These are phyloP conservation scores for Rhazya stricta DNA, from an alignment of 257 asterid species.

Conservation along the genomic window DNA sequence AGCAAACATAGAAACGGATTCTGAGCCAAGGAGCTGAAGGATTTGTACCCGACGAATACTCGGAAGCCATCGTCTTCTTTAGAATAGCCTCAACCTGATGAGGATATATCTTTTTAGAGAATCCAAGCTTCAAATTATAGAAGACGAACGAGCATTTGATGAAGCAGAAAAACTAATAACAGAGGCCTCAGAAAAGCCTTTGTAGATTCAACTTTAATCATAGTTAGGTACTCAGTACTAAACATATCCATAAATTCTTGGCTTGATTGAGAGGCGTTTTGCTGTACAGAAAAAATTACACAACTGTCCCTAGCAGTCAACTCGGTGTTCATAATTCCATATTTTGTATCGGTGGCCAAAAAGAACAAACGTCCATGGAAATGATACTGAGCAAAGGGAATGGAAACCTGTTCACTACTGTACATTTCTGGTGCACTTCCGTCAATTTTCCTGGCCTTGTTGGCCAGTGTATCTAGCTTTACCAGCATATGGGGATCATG, in stretches of 20 bases:
- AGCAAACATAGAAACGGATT: constrained; percentile 85
- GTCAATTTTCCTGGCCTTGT: background rate
- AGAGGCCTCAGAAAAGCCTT: background rate
- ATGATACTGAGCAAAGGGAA: background rate
- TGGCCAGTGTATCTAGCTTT: background rate
- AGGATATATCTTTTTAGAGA: constrained; percentile 38
- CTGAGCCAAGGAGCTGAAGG: constrained; percentile 65
- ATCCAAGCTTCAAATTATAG: constrained; percentile 31
- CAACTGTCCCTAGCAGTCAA: too few species aligned
- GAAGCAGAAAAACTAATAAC: too few species aligned
- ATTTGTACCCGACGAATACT: constrained; percentile 39
- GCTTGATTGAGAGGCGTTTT: too few species aligned
- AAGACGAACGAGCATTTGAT: background rate
- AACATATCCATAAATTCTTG: too few species aligned
- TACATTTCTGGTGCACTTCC: background rate
- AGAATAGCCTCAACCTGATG: constrained; percentile 42
- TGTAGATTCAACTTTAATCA: too few species aligned
- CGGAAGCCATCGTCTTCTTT: constrained; percentile 34
- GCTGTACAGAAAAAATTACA: too few species aligned
- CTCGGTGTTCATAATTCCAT: too few species aligned
- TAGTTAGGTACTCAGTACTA: too few species aligned
- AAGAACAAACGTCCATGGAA: background rate
- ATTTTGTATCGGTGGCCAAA: too few species aligned
- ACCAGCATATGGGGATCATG: too few species aligned
- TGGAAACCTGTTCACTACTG: background rate